Evolutionary conservation across 495 filamentous ascomycete species (phyloP), one percentile per base, ranked within the genome.

Genomic region (Penicillium paradoxum): DNA sequence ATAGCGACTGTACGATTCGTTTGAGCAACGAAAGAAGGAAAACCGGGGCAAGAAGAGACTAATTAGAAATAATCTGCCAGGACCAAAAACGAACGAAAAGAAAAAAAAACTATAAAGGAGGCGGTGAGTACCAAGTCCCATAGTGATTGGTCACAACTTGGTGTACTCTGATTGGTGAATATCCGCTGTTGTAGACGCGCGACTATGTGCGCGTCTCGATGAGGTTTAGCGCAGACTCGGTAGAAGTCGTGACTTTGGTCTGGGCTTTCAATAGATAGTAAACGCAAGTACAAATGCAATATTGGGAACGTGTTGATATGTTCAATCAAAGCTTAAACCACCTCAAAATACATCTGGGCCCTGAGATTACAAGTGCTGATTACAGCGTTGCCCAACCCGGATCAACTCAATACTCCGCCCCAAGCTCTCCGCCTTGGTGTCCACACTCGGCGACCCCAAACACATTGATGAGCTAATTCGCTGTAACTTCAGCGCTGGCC

Each of bases 371-470:
- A 7, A 7, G 24, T 7, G 7, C 24, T 27, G 24, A 27, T 30
- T n/a, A 21, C 32, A 17, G 25, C 15, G 30, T 29, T 51, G 19
- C 27, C 9, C 14, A 29, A 30, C n/a, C 19, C 48, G 55, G 51
- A 59, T 56, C 57, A 65, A 54, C 50, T 60, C 50, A 27, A 63
- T 66, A 53, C 57, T 55, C 60, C 55, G 57, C 55, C 55, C 53
- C 63, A 64, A 70, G 63, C 59, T 67, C 66, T 63, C 62, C 65
- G 62, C 67, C 60, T 49, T 63, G 55, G 49, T 41, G 56, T 55
- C 63, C 63, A 59, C 63, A 58, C 33, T 15, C 5, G 33, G 13
- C 45, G 14, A 55, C 58, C 58, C n/a, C 59, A 62, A 57, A 60
- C 59, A 59, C 51, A 49, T 40, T 56, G 53, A 68, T 66, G 63